Base-by-base conservation (phyloP, 1,284 basidiomycete species). In the Ganoderma sinense region DNA sequence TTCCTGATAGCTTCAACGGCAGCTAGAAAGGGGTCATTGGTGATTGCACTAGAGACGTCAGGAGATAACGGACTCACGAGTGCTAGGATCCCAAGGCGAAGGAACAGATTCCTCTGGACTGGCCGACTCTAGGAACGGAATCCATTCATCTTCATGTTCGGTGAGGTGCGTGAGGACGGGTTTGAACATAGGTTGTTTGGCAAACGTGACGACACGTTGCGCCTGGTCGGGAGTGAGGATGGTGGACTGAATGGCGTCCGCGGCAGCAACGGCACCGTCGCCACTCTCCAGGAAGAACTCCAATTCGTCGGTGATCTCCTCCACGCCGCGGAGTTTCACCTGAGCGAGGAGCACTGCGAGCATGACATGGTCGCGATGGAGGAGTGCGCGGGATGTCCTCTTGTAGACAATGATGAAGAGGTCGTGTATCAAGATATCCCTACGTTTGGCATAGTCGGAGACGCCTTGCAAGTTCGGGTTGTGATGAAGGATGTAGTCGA, bases 291-390 rank as follows among this genome's bases (percentile, higher is more conserved):
- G 84, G 33, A 99, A 83, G 81, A 97, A 96, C 76, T 97, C 95
- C 45, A 98, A 84, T 78, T 98, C 98, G 39, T 96, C 93, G 0
- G 86, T 80, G 58, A 97, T 91, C 62, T 94, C 91, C 75, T 94
- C 94, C 8, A 89, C 79, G 7, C 92, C 92, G 62, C 94, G 90
- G 20, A 97, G 81, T 80, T 97, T 97, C 74, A 98, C 92, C 79
- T 97, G 97, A 0, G 95, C 94, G 23, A 99, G 87, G 26, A 97
- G 88, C 26, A 97, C 91, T 0, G 95, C 96, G 33, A 99, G 89
- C 85, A 98, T 94, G 69, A 98, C 87, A 74, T 97, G 93, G 78
- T 99, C 98, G 23, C 91, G 89, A 80, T 99, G 95, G 31, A 99
- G 87, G 39, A 99, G 84, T 1, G 97, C 94, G 43, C 97, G 91